A percentile compares a stretch with the other conserved stretches of the same genome.
Evolutionary conservation across 139 green algal genomes (phyloP).

Genomic region (Eudorina sp.): DNA sequence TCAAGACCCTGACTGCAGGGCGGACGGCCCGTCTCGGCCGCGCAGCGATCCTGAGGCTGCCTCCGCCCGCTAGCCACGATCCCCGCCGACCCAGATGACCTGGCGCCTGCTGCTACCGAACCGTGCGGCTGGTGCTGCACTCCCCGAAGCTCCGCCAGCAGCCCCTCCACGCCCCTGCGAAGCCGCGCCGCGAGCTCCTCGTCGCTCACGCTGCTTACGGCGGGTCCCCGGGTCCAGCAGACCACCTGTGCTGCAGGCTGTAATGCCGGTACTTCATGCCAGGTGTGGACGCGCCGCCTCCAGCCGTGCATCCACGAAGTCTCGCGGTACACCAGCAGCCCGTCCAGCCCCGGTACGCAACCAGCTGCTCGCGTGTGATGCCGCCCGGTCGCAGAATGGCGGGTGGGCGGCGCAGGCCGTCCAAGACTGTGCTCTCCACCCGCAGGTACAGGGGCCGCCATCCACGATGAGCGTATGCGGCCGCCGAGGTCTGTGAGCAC

Average conservation of each 20-base stretch:
- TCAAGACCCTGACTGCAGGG: constrained; percentile 25
- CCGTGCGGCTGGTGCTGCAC: too few species aligned
- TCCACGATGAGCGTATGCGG: constrained; percentile 64
- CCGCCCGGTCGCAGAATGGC: constrained; percentile 70
- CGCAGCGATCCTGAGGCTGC: too few species aligned
- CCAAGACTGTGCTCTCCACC: constrained; percentile 73
- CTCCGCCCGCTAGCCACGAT: too few species aligned
- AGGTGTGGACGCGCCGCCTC: constrained; percentile 67
- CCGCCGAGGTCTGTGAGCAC: constrained; percentile 65
- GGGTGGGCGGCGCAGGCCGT: constrained; percentile 60
- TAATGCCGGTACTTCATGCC: constrained; percentile 83
- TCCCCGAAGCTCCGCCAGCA: constrained; percentile 3
- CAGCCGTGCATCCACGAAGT: constrained; percentile 63
- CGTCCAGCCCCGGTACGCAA: constrained; percentile 43
- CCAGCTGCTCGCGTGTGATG: constrained; percentile 65
- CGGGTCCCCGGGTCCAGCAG: constrained; percentile 26
- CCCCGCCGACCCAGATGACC: too few species aligned
- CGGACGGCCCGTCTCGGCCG: too few species aligned
- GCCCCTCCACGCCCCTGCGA: background rate
- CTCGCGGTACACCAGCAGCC: constrained; percentile 62
- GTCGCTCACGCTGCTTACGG: background rate
- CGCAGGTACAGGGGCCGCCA: constrained; percentile 60
- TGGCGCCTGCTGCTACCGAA: too few species aligned
- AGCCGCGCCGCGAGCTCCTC: constrained; percentile 42
- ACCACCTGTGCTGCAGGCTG: constrained; percentile 62